These are phyloP conservation scores for Hymenoscyphus fraxineus DNA, from an alignment of 2,329 filamentous ascomycete species.

Conservation along the genomic window DNA sequence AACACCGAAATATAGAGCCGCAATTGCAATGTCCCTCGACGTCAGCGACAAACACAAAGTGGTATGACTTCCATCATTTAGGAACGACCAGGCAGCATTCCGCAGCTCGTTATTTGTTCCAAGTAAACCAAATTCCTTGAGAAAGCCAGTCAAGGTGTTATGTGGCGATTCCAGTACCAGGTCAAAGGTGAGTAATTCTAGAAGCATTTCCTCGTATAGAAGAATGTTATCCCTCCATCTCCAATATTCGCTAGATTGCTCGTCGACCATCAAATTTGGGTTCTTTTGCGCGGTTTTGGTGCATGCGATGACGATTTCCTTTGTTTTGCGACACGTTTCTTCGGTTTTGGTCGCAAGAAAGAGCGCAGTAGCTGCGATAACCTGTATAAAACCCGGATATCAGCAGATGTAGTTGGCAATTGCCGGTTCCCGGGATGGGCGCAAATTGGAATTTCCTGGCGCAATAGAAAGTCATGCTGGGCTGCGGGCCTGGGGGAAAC, in stretches of 20 bases:
- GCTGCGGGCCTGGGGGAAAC: slow-evolving; percentile 32
- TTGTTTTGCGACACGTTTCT: slow-evolving; percentile 94
- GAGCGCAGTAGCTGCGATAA: slow-evolving; percentile 82
- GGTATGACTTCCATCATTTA: slow-evolving; percentile 86
- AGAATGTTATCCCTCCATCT: slow-evolving; percentile 93
- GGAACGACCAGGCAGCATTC: slow-evolving; percentile 87
- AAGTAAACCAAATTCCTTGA: slow-evolving; percentile 63
- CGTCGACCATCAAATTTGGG: slow-evolving; percentile 81
- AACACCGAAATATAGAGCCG: slow-evolving; percentile 81
- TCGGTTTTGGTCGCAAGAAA: slow-evolving; percentile 97
- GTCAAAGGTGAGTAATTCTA: slow-evolving; percentile 92
- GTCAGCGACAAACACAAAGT: slow-evolving; percentile 77
- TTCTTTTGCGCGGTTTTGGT: slow-evolving; percentile 96
- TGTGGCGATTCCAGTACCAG: slow-evolving; percentile 88
- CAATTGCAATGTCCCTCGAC: slow-evolving; percentile 76
- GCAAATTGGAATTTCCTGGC: neutral
- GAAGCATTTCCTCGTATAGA: slow-evolving; percentile 85
- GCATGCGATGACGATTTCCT: slow-evolving; percentile 88
- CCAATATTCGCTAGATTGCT: slow-evolving; percentile 98
- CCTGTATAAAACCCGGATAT: slow-evolving; percentile 42
- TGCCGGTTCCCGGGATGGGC: neutral
- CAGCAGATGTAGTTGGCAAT: neutral
- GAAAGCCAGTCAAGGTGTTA: slow-evolving; percentile 74
- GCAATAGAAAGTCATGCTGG: neutral
- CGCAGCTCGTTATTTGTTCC: slow-evolving; percentile 78